Conservation (phyloP, 176 grass and related monocot species). For the Luzula sylvatica region DNA sequence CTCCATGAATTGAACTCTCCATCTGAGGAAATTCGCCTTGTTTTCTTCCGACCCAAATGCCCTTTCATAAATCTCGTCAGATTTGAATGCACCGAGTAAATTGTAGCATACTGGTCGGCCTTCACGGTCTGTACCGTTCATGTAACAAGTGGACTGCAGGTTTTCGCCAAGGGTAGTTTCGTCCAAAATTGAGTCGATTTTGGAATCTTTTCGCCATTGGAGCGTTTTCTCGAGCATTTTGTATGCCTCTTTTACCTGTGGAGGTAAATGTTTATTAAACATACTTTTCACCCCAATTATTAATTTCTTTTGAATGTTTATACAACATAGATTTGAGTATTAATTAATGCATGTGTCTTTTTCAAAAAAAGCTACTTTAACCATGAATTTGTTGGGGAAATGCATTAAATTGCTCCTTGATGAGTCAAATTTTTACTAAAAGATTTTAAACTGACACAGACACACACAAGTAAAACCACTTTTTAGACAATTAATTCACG, state of each 20-base stretch:
- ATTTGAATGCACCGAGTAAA: slow-evolving; percentile 49
- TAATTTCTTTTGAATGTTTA: background rate
- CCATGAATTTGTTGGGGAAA: too few species aligned
- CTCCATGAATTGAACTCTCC: slow-evolving; percentile 84
- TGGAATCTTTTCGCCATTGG: slow-evolving; percentile 60
- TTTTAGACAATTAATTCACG: background rate
- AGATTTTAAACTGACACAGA: too few species aligned
- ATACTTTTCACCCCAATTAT: background rate
- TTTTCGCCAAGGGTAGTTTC: slow-evolving; percentile 23
- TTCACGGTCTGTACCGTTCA: slow-evolving; percentile 58
- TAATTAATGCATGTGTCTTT: too few species aligned
- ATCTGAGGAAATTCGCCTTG: slow-evolving; percentile 57
- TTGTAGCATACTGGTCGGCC: slow-evolving; percentile 90
- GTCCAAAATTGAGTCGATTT: background rate
- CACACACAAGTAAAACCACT: background rate
- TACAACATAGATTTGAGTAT: too few species aligned
- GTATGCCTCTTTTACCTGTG: slow-evolving; percentile 52
- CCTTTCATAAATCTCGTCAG: slow-evolving; percentile 38
- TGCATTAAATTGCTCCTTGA: too few species aligned
- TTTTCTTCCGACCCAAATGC: slow-evolving; percentile 55
- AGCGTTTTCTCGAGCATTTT: slow-evolving; percentile 75
- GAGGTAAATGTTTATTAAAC: background rate
- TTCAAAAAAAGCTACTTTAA: too few species aligned
- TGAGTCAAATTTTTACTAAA: too few species aligned
- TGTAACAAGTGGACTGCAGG: slow-evolving; percentile 40